Evolutionary conservation across 1,284 basidiomycete genomes (phyloP).

Genomic region (Chondrostereum purpureum): DNA sequence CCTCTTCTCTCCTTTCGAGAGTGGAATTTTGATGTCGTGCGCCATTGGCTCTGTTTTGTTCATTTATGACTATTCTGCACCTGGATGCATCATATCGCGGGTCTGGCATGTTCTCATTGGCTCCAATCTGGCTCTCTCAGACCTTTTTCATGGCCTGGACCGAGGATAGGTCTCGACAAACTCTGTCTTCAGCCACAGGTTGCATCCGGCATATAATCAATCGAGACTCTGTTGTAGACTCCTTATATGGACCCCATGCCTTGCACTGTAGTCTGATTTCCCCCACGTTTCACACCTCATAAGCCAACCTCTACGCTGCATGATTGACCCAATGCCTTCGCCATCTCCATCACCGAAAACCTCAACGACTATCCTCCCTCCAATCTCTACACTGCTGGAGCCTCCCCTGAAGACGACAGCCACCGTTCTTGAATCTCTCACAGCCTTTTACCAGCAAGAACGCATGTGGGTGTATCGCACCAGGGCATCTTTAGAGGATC

Average conservation of each 20-base stretch:
- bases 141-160: background rate
- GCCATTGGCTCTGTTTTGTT: no score
- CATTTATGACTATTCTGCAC: no score
- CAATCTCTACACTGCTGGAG: background rate
- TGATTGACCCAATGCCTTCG: background rate
- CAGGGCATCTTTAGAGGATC: slow-evolving; percentile 36
- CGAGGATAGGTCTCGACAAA: background rate
- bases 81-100: no score
- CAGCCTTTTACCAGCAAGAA: slow-evolving; percentile 61
- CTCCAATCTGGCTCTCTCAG: no score
- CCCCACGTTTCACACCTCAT: background rate
- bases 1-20: no score
- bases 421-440: slow-evolving; percentile 53
- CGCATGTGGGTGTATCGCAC: slow-evolving; percentile 61
- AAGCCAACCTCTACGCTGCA: background rate
- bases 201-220: background rate
- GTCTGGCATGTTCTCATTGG: no score
- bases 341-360: background rate
- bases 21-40: no score
- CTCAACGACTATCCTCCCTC: background rate
- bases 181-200: background rate
- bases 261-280: background rate
- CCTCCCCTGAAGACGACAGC: slow-evolving; percentile 33
- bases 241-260: background rate
- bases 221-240: background rate